Base-by-base conservation (phyloP, 2,329 filamentous ascomycete species). In the Botryotinia convoluta region DNA sequence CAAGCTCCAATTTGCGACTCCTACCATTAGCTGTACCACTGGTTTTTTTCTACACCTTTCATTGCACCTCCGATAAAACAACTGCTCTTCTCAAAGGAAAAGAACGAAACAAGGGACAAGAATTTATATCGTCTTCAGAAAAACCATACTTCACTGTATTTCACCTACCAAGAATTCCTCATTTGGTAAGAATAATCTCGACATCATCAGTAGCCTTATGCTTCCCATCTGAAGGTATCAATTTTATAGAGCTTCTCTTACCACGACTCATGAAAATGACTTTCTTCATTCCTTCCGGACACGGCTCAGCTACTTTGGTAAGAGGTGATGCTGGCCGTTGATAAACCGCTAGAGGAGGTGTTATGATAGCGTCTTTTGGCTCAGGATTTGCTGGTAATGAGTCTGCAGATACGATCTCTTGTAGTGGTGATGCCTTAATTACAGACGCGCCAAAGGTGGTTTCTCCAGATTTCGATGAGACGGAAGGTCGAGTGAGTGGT, bases 321-420 rank as follows among this genome's bases (percentile, higher is more conserved):
- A 68, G n/a, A 54, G 37, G 29, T n/a, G 35, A 57, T 22, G 12
- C n/a, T 4, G 51, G 18, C 16, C 39, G 51, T 37, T 67, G 37
- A 60, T 60, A 22, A 16, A 35, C 51, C 5, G 69, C 18, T 45
- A 61, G 69, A 9, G 59, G 69, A 54, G 59, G 59, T 42, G 61
- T 72, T 32, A 72, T 44, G 4, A 65, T 61, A n/a, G 68, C n/a
- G 10, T 72, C 69, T 16, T 42, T 42, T 14, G 69, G 69, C 35
- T 42, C 60, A 9, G 69, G 69, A 57, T 72, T 72, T 57, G 20
- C 60, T 7, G 69, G 69, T 22, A 72, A 32, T 20, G 69, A 59
- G 48, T 72, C 69, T 16, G 62, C 69, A n/a, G 69, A 72, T 16
- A 39, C 18, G n/a, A 72, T 65, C 12, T 72, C 44, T 37, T 72